Percentiles rank a stretch among this genome's conserved stretches.
Conservation (phyloP, 2,329 filamentous ascomycete species). For the Elsinoe batatas region DNA sequence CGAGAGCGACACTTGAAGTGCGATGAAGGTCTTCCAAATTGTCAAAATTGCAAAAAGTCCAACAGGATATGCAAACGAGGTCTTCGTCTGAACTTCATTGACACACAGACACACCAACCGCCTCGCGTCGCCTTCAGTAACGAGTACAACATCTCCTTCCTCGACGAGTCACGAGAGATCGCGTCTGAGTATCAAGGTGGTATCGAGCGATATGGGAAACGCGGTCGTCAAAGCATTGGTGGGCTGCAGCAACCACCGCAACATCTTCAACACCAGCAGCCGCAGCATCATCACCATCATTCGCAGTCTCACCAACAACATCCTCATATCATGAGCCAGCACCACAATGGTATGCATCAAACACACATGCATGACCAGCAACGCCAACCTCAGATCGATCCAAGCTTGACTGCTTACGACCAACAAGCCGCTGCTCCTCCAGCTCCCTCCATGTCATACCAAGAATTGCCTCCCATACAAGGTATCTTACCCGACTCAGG, state of each 20-base stretch:
- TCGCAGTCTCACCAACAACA: neutral
- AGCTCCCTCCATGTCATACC: conserved; percentile 31
- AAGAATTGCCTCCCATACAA: conserved; percentile 43
- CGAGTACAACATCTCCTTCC: conserved; percentile 66
- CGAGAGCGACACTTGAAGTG: conserved; percentile 85
- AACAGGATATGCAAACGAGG: conserved; percentile 78
- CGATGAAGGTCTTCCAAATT: conserved; percentile 60
- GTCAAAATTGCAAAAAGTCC: conserved; percentile 79
- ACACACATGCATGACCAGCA: conserved; percentile 5
- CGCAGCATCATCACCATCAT: conserved; percentile 18
- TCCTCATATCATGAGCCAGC: conserved; percentile 9
- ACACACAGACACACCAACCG: conserved; percentile 62
- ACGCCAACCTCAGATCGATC: conserved; percentile 9
- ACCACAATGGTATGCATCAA: conserved; percentile 9
- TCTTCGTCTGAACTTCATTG: conserved; percentile 82
- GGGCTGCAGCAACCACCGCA: conserved; percentile 19
- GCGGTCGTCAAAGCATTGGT: conserved; percentile 31
- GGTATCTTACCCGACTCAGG: conserved; percentile 37
- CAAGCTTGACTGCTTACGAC: conserved; percentile 19
- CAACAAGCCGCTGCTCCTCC: conserved; percentile 25
- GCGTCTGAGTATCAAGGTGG: conserved; percentile 85
- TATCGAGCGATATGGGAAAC: conserved; percentile 54
- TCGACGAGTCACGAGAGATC: conserved; percentile 81
- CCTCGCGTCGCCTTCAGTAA: conserved; percentile 45
- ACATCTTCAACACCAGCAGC: conserved; percentile 25